Base-by-base conservation (phyloP, 1,139 yeast species). In the Suhomyces atakaporum region DNA sequence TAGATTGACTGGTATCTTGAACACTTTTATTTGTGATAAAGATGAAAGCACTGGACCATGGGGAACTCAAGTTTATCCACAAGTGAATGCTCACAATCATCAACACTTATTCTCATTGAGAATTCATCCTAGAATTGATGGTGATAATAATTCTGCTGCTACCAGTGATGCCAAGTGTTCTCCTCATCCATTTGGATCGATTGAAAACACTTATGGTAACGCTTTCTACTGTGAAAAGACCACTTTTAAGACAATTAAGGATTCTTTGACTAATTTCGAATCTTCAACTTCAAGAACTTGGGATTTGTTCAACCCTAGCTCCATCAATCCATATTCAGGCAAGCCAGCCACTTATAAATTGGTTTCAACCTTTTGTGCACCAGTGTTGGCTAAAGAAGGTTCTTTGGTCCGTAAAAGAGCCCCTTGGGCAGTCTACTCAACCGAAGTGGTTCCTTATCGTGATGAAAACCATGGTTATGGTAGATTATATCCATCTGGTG, bases 71-170 rank as follows among this genome's bases (percentile, higher is more conserved):
- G 92, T 84, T 32, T 84, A 84, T 61, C 94, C 94, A 41, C 77
- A 79, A 46, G 88, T 82, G 36, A 83, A 82, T 56, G 94, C 94
- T 30, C 92, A 84, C 66, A 83, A 84, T 62, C 94, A 84, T 62
- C 94, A 84, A 69, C 94, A 84, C 64, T 67, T 84, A 66, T 84
- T 84, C 63, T 77, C 87, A n/a, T 70, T 84, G 49, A 77, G 94
- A 67, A 58, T 84, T 49, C 86, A 84, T 56, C 92, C 94, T 48
- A 77, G 88, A 69, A 69, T 84, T 44, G 94, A 84, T 51, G 94
- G 94, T 52, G 86, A 81, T 43, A 76, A 75, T 49, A 84, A 84
- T 67, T 81, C 90, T 27, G 84, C 82, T 38, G 84, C 84, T 25
- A 75, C 75, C 46, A 72, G 79, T 36, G 94, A 84, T 54, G 88